Evolutionary conservation across 2,329 filamentous ascomycete genomes (phyloP).

Genomic region (Aureobasidium pullulans): DNA sequence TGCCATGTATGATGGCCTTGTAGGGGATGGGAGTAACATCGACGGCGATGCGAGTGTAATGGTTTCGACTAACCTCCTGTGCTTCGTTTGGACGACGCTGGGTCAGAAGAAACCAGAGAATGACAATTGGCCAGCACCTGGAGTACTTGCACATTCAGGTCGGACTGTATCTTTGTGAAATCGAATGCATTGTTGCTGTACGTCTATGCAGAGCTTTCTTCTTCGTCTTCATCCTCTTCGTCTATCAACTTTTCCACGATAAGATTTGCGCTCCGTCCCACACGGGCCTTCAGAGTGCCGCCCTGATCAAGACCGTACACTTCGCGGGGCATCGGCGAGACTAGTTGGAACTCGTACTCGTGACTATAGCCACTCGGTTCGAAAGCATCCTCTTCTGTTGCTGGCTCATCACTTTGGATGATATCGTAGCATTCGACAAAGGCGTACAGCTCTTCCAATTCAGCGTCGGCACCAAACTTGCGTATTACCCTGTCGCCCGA

Average conservation of each 20-base stretch:
- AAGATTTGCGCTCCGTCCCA: slow-evolving; percentile 78
- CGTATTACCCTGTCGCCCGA: slow-evolving; percentile 70
- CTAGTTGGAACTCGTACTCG: slow-evolving; percentile 75
- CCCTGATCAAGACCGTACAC: slow-evolving; percentile 65
- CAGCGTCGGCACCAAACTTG: slow-evolving; percentile 60
- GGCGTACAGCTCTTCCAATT: slow-evolving; percentile 84
- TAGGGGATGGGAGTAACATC: too few species aligned
- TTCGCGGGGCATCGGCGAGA: slow-evolving; percentile 74
- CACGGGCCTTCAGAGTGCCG: slow-evolving; percentile 60
- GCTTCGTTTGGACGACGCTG: too few species aligned
- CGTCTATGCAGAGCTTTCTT: slow-evolving; percentile 3
- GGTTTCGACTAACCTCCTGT: too few species aligned
- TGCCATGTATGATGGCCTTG: too few species aligned
- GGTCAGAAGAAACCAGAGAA: too few species aligned
- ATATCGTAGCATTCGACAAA: slow-evolving; percentile 87
- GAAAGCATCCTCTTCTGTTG: slow-evolving; percentile 31
- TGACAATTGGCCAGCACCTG: background rate
- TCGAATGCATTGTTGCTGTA: background rate
- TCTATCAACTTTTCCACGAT: slow-evolving; percentile 68
- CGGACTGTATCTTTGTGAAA: background rate
- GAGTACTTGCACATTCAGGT: too few species aligned
- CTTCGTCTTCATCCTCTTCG: slow-evolving; percentile 42
- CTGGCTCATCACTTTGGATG: slow-evolving; percentile 38
- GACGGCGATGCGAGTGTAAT: too few species aligned
- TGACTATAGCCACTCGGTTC: slow-evolving; percentile 67